A percentile compares a stretch with the other conserved stretches of the same genome.
Conservation (phyloP, 768 basidiomycete species). For the Tulasnella sp. region DNA sequence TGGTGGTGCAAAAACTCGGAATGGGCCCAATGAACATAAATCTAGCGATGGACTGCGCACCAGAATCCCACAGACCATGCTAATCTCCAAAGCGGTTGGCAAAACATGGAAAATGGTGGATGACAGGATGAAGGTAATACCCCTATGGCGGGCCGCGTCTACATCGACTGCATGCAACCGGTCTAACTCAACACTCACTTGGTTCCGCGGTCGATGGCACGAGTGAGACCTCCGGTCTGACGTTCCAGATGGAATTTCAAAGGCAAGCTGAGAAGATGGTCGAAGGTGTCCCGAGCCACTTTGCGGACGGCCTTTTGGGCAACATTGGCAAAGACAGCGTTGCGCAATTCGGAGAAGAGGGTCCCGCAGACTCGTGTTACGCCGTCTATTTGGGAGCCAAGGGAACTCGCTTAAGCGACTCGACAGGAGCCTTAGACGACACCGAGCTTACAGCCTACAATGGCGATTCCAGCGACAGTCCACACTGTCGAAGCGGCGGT, state of each 20-base stretch:
- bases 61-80: constrained; percentile 94
- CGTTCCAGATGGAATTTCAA: constrained; percentile 84
- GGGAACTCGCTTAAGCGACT: not conserved
- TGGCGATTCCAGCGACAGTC: constrained; percentile 80
- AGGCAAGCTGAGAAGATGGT: constrained; percentile 82
- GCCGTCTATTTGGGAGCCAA: constrained; percentile 50
- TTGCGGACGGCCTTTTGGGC: constrained; percentile 90
- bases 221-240: constrained; percentile 90
- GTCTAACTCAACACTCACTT: constrained; percentile 46
- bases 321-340: constrained; percentile 92
- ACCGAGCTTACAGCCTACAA: constrained; percentile 74
- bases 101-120: constrained; percentile 90
- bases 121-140: constrained; percentile 89
- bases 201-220: constrained; percentile 95
- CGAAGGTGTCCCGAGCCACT: constrained; percentile 92
- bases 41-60: constrained; percentile 38
- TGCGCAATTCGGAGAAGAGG: constrained; percentile 81
- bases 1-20: constrained; percentile 23
- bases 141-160: constrained; percentile 36
- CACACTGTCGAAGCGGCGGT: constrained; percentile 68
- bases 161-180: not conserved
- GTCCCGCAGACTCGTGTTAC: constrained; percentile 82
- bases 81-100: constrained; percentile 91
- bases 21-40: not conserved
- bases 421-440: not conserved